Base-by-base conservation (phyloP, 176 grass and related monocot species). In the Carex parvula region DNA sequence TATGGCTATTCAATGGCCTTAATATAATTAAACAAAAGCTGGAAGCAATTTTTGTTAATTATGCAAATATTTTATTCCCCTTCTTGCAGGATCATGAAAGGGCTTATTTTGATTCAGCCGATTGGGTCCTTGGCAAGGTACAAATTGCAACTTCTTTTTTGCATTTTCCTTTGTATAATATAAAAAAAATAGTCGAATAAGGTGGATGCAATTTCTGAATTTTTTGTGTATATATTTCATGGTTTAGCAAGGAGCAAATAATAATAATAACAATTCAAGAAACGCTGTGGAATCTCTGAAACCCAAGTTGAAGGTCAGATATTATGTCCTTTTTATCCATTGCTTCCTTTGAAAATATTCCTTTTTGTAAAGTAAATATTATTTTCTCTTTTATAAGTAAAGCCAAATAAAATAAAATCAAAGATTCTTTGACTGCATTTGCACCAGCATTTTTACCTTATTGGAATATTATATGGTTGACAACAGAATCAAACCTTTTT, bases 71-170 rank as follows among this genome's bases (percentile, higher is more conserved):
- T 20, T 41, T 48, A 46, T 67, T 72, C 8, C 67, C 66, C 18
- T 42, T 37, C 55, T 79, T 89, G 84, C 76, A 98, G 96, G 91
- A 97, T 79, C 87, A 97, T 77, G 92, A 97, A 89, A 89, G 92
- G 26, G 90, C 94, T 57, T 97, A 97, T 63, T 97, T 94, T 61
- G 94, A 97, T 64, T 97, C 94, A 2, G 94, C 94, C 0, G 94
- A 97, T 75, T 97, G 94, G 94, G 92, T 91, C 65, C 94, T 97
- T 39, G 90, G 94, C 85, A 97, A 97, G 92, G 94, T 97, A 86
- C 64, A 4, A 29, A 71, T 15, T 58, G 22, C 15, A 66, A 77
- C 4, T 60, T 60, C 15, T 6, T 21, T 66, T 48, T 32, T 12
- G 54, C 58, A 55, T 81, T 87, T 74, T 22, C 0, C 4, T 82